phyloP scores from a whole-genome alignment of 805 yeast species.

The Wickerhamiella vanderwaltii region DNA sequence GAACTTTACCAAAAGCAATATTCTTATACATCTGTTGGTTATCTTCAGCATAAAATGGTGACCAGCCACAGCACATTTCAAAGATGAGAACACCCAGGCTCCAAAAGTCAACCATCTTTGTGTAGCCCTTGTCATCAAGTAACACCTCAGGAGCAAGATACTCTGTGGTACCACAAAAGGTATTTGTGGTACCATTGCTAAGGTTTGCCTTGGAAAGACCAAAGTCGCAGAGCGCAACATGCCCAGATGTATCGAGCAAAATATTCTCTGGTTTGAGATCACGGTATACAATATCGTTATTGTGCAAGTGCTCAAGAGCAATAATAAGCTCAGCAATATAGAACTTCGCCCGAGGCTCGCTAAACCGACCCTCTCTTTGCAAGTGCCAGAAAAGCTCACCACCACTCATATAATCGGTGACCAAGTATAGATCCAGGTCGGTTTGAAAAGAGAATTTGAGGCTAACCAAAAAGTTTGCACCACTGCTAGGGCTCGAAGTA shows the following conservation, averaged over 20 bases:
- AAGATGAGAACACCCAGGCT: slow-evolving; percentile 91
- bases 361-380: slow-evolving; percentile 89
- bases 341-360: slow-evolving; percentile 89
- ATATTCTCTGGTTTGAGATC: slow-evolving; percentile 97
- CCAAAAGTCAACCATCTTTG: slow-evolving; percentile 99
- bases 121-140: slow-evolving; percentile 90
- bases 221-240: slow-evolving; percentile 93
- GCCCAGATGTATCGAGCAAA: slow-evolving; percentile 90
- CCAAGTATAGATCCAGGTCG: slow-evolving; percentile 79
- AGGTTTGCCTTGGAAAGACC: slow-evolving; percentile 92
- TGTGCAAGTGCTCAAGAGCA: slow-evolving; percentile 89
- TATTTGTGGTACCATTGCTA: slow-evolving; percentile 71
- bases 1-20: slow-evolving; percentile 95
- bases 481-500: slow-evolving; percentile 57
- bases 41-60: slow-evolving; percentile 95
- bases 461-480: slow-evolving; percentile 89
- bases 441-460: slow-evolving; percentile 95
- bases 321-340: slow-evolving; percentile 91
- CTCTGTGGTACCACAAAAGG: slow-evolving; percentile 97
- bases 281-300: slow-evolving; percentile 89
- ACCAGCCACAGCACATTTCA: slow-evolving; percentile 99
- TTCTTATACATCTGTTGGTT: slow-evolving; percentile 98
- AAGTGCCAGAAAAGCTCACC: slow-evolving; percentile 96
- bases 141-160: slow-evolving; percentile 94
- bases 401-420: slow-evolving; percentile 96